These are phyloP conservation scores for Leccinum olivaceoglutinosum DNA, from an alignment of 1,284 basidiomycete species.

Conservation along the genomic window DNA sequence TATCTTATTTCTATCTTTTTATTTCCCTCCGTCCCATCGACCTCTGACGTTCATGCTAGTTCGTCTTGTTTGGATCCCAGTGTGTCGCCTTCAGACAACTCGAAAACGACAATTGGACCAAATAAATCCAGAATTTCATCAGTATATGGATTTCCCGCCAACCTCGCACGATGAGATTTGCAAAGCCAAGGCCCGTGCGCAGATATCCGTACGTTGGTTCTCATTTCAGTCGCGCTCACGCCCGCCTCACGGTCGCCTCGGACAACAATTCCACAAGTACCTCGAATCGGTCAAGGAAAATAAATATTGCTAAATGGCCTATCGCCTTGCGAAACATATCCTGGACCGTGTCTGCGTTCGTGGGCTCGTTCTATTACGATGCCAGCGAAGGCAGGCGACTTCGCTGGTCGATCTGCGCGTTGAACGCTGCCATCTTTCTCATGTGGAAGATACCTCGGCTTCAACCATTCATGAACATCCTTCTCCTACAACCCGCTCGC, in stretches of 20 bases:
- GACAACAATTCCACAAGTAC: slow-evolving; percentile 35
- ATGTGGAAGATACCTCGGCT: slow-evolving; percentile 67
- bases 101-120: slow-evolving; percentile 23
- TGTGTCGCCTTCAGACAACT: slow-evolving; percentile 31
- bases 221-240: slow-evolving; percentile 25
- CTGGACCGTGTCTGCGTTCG: slow-evolving; percentile 39
- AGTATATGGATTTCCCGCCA: slow-evolving; percentile 22
- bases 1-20: neutral
- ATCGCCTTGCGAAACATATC: slow-evolving; percentile 38
- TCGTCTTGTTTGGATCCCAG: slow-evolving; percentile 31
- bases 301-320: slow-evolving; percentile 35
- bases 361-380: slow-evolving; percentile 57
- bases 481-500: slow-evolving; percentile 1
- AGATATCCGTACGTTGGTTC: slow-evolving; percentile 35
- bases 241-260: slow-evolving; percentile 1
- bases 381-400: slow-evolving; percentile 63
- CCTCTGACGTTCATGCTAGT: slow-evolving; percentile 21
- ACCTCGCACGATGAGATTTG: slow-evolving; percentile 2
- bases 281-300: slow-evolving; percentile 30
- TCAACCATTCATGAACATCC: slow-evolving; percentile 46
- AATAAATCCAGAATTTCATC: slow-evolving; percentile 23
- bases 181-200: slow-evolving; percentile 34
- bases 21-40: neutral
- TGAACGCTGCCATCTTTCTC: slow-evolving; percentile 65
- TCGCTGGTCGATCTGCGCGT: slow-evolving; percentile 61